Evolutionary conservation across 78 protist species (phyloP).

Genomic region (slime mould (Dictyostelium discoideum)): DNA sequence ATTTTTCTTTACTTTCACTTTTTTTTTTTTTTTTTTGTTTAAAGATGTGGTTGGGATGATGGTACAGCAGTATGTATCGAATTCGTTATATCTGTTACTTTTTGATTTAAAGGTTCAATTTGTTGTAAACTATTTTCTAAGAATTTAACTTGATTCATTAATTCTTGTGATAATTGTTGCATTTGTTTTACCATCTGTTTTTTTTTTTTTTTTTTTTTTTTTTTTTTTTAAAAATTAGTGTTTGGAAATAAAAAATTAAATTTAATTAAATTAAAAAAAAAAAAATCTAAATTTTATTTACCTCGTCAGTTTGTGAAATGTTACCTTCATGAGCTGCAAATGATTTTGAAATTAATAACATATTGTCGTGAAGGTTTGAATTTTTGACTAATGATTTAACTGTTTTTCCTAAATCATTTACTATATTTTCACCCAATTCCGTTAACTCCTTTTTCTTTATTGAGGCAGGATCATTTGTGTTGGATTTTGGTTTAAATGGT

Average conservation of each 20-base stretch:
- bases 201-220: not conserved
- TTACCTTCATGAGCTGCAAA: conserved; percentile 56
- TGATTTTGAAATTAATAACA: conserved; percentile 36
- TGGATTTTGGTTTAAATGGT: not conserved
- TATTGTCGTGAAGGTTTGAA: conserved; percentile 70
- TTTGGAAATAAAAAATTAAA: too few species aligned
- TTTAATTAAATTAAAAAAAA: too few species aligned
- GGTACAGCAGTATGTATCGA: not conserved
- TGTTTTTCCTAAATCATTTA: conserved; percentile 44
- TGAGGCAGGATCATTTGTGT: conserved; percentile 26
- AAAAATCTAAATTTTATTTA: not conserved
- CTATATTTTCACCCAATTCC: conserved; percentile 46
- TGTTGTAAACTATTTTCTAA: conserved; percentile 18
- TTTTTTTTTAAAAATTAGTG: not conserved
- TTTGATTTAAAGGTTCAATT: conserved; percentile 9
- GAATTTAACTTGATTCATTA: conserved; percentile 16
- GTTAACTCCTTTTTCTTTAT: conserved; percentile 45
- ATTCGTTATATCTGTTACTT: not conserved
- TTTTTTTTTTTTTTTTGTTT: not conserved
- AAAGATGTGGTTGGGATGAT: not conserved
- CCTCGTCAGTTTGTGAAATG: conserved; percentile 59
- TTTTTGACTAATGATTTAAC: conserved; percentile 47
- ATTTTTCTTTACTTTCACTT: not conserved
- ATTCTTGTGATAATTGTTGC: conserved; percentile 43
- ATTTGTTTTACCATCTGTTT: conserved; percentile 62